Percentiles rank a stretch among this genome's conserved stretches.
These are phyloP conservation scores for Torulaspora gathmanii DNA, from an alignment of 805 yeast species.

Conservation along the genomic window DNA sequence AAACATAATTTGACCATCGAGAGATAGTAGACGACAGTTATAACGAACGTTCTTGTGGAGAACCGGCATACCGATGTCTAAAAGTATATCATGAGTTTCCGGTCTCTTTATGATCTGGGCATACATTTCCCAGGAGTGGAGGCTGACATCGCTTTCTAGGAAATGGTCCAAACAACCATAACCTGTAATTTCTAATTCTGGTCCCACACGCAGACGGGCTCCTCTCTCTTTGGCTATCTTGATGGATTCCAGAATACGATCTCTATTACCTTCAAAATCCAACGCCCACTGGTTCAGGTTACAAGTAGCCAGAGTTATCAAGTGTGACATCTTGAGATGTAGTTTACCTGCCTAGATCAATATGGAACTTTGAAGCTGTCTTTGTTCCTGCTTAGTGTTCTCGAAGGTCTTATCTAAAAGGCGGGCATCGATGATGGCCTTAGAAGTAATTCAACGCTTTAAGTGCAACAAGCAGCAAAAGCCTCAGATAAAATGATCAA, in stretches of 20 bases:
- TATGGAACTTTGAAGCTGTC: not conserved
- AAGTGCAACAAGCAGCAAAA: too few relatives aligned
- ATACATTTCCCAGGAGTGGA: conserved; percentile 94
- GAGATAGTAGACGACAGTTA: conserved; percentile 83
- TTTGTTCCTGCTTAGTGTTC: not conserved
- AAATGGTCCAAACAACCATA: conserved; percentile 95
- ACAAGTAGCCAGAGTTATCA: conserved; percentile 87
- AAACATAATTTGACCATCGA: conserved; percentile 70
- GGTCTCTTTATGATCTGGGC: conserved; percentile 63
- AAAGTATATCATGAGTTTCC: conserved; percentile 68
- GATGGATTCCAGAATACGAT: conserved; percentile 81
- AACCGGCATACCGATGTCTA: conserved; percentile 95
- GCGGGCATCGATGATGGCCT: too few relatives aligned
- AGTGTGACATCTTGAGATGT: conserved; percentile 61
- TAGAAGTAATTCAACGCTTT: too few relatives aligned
- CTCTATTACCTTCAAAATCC: conserved; percentile 95
- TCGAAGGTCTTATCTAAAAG: too few relatives aligned
- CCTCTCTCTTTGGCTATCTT: conserved; percentile 65
- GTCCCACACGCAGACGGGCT: conserved; percentile 88
- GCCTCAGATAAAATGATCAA: too few relatives aligned
- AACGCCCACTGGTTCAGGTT: conserved; percentile 98
- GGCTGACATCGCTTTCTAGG: conserved; percentile 78
- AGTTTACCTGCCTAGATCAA: not conserved
- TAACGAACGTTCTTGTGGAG: conserved; percentile 82
- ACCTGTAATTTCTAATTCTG: conserved; percentile 91